A percentile compares a stretch with the other conserved stretches of the same genome.
phyloP scores from a whole-genome alignment of 2,329 filamentous ascomycete species.

The Arachnomyces sp. region DNA sequence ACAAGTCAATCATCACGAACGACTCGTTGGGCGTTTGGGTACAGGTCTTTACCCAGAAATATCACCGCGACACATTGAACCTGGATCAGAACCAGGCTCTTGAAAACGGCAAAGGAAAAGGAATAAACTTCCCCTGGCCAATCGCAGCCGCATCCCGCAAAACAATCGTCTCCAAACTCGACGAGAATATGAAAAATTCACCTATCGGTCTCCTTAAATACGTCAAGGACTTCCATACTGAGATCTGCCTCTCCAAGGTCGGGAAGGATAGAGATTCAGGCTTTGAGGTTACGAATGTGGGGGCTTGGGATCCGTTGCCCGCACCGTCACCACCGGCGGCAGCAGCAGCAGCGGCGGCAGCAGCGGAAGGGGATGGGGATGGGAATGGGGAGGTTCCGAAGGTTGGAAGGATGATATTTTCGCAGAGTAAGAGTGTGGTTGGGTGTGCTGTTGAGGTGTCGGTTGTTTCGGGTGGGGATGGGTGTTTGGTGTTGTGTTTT shows the following conservation, averaged over 20 bases:
- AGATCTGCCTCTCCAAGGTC: slow-evolving; percentile 28
- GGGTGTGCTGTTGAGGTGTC: slow-evolving; percentile 32
- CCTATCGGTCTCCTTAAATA: slow-evolving; percentile 32
- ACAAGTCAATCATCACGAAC: slow-evolving; percentile 22
- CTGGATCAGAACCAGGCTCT: too few species aligned
- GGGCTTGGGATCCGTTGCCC: slow-evolving; percentile 21
- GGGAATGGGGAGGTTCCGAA: slow-evolving; percentile 13
- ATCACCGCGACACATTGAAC: slow-evolving; percentile 16
- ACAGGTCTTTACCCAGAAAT: slow-evolving; percentile 26
- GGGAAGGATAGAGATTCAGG: slow-evolving; percentile 31
- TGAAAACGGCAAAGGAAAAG: too few species aligned
- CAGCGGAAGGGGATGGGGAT: background rate
- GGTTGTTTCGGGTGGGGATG: slow-evolving; percentile 37
- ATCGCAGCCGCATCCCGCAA: slow-evolving; percentile 24
- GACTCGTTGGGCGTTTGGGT: slow-evolving; percentile 32
- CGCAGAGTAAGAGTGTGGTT: slow-evolving; percentile 34
- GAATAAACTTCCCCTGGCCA: slow-evolving; percentile 23
- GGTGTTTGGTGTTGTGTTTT: slow-evolving; percentile 33
- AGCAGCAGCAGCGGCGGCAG: slow-evolving; percentile 1
- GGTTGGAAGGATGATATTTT: slow-evolving; percentile 37
- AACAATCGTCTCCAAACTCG: slow-evolving; percentile 22
- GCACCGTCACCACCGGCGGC: slow-evolving; percentile 3
- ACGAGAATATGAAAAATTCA: slow-evolving; percentile 25
- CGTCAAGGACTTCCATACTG: slow-evolving; percentile 30
- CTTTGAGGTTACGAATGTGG: slow-evolving; percentile 42